Evolutionary conservation across 306 rosid genomes (phyloP).

Genomic region (Rosa rugosa): DNA sequence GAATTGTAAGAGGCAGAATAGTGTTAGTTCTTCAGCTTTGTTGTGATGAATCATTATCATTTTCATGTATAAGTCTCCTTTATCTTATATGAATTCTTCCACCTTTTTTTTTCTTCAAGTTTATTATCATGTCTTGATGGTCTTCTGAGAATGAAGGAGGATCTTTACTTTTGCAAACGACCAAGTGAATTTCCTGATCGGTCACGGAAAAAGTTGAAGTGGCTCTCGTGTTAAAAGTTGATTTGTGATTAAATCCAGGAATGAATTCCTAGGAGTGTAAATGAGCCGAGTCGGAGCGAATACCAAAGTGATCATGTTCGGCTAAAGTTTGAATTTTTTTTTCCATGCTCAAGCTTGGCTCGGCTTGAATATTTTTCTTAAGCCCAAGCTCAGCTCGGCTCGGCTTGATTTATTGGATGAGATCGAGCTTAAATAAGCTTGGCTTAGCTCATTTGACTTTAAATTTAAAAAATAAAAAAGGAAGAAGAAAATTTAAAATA

Average conservation of each 20-base stretch:
- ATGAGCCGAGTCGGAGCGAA: no score
- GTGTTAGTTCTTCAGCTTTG: not conserved
- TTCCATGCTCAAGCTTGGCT: no score
- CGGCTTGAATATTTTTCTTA: no score
- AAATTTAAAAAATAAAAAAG: no score
- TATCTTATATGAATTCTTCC: not conserved
- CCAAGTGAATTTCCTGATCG: not conserved
- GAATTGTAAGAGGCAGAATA: conserved; percentile 13
- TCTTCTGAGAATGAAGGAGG: not conserved
- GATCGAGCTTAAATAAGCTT: no score
- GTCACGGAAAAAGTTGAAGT: not conserved
- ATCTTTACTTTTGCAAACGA: not conserved
- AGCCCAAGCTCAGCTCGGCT: no score
- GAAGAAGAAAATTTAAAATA: no score
- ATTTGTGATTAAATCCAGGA: not conserved
- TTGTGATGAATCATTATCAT: not conserved
- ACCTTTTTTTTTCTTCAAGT: not conserved
- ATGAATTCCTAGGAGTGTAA: no score
- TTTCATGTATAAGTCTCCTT: not conserved
- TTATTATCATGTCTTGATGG: not conserved
- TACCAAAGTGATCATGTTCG: no score
- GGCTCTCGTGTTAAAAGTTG: not conserved
- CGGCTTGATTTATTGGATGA: no score
- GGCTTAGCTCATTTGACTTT: no score
- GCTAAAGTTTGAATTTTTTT: no score